Percentiles rank a stretch among this genome's conserved stretches.
phyloP scores from a whole-genome alignment of 2,329 filamentous ascomycete genomes.

The Apiospora saccharicola region DNA sequence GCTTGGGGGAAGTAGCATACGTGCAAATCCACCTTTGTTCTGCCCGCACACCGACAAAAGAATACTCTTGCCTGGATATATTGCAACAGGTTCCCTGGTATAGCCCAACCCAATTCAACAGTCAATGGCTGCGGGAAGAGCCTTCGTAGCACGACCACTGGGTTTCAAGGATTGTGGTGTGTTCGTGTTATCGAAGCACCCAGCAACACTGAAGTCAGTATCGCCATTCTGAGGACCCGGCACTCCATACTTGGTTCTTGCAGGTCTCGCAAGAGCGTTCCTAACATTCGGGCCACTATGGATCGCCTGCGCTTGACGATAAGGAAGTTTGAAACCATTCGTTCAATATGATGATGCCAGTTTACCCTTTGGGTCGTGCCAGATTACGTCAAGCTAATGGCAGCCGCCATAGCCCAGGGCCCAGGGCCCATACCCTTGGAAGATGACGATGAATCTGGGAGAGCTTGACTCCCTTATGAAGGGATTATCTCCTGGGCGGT shows the following conservation, averaged over 20 bases:
- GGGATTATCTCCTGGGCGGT: slow-evolving; percentile 43
- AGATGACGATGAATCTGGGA: slow-evolving; percentile 40
- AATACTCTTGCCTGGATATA: not conserved
- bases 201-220: not conserved
- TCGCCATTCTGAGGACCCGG: not conserved
- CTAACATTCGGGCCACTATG: not conserved
- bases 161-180: not conserved
- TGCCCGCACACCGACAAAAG: not conserved
- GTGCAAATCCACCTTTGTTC: not conserved
- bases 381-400: not conserved
- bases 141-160: not conserved
- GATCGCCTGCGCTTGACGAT: not conserved
- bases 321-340: not conserved
- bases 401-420: not conserved
- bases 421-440: slow-evolving; percentile 40
- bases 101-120: not conserved
- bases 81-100: not conserved
- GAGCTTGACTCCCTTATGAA: slow-evolving; percentile 43
- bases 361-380: too few relatives aligned
- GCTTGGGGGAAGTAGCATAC: not conserved
- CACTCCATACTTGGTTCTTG: too few relatives aligned
- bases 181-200: not conserved
- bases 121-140: not conserved
- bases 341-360: not conserved
- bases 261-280: not conserved